These are phyloP conservation scores for Apiospora aurea DNA, from an alignment of 2,329 filamentous ascomycete genomes.

Conservation along the genomic window DNA sequence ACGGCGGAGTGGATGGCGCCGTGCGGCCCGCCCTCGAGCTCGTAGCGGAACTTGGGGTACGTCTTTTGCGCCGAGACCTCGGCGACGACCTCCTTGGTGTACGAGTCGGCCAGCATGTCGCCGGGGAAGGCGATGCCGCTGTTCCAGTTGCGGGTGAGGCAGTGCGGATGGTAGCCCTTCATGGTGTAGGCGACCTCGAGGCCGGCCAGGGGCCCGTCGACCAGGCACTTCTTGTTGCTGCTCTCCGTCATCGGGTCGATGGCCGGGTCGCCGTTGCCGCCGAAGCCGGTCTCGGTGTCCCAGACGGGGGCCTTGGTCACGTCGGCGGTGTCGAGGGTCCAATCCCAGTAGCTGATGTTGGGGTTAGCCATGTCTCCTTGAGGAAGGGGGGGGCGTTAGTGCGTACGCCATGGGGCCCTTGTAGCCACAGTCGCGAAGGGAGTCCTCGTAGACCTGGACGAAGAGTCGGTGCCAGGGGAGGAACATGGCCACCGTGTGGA, in stretches of 20 bases:
- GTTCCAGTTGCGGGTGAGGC: slow-evolving; percentile 15
- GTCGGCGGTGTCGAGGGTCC: slow-evolving; percentile 14
- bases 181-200: background rate
- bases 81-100: background rate
- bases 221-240: background rate
- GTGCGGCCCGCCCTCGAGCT: slow-evolving; percentile 40
- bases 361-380: background rate
- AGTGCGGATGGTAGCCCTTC: background rate
- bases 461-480: slow-evolving; percentile 19
- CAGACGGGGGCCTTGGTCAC: slow-evolving; percentile 1
- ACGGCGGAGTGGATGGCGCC: slow-evolving; percentile 36
- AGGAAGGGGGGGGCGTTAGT: background rate
- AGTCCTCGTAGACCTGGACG: slow-evolving; percentile 2
- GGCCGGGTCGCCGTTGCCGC: slow-evolving; percentile 20
- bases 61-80: background rate
- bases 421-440: slow-evolving; percentile 15
- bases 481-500: slow-evolving; percentile 14
- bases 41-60: slow-evolving; percentile 26
- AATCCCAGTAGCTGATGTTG: slow-evolving; percentile 18
- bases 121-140: slow-evolving; percentile 23
- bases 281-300: slow-evolving; percentile 9
- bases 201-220: slow-evolving; percentile 8
- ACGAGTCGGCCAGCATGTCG: slow-evolving; percentile 1
- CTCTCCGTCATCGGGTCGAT: background rate
- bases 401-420: slow-evolving; percentile 10